Evolutionary conservation across 306 rosid genomes (phyloP).

Genomic region (Gynostemma pentaphyllum): DNA sequence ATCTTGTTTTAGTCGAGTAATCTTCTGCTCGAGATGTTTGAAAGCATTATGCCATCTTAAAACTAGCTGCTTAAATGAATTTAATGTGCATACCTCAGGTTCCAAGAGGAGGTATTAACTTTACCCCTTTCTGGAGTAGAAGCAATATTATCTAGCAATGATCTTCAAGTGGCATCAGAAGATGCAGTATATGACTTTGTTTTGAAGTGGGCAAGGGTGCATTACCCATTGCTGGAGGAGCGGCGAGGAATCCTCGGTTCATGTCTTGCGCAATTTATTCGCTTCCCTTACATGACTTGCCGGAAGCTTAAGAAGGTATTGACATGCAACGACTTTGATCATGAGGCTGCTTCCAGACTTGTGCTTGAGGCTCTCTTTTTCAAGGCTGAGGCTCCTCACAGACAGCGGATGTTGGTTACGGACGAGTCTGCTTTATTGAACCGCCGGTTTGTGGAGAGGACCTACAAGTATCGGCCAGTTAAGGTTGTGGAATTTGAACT

Average conservation of each 20-base stretch:
- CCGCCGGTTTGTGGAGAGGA: constrained; percentile 73
- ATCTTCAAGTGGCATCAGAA: constrained; percentile 92
- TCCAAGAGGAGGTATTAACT: constrained; percentile 66
- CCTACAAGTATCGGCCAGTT: constrained; percentile 88
- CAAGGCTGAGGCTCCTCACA: constrained; percentile 88
- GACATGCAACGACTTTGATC: constrained; percentile 72
- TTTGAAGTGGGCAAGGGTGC: constrained; percentile 74
- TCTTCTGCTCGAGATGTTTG: background rate
- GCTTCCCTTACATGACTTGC: constrained; percentile 86
- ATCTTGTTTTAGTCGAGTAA: background rate
- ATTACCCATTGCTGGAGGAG: constrained; percentile 61
- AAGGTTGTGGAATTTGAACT: constrained; percentile 90
- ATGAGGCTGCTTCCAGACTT: constrained; percentile 67
- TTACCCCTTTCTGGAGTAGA: constrained; percentile 86
- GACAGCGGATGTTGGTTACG: constrained; percentile 67
- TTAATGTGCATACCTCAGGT: constrained; percentile 35
- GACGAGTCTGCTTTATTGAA: constrained; percentile 43
- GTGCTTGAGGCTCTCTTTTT: constrained; percentile 83
- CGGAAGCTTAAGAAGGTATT: constrained; percentile 90
- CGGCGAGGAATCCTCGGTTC: constrained; percentile 61
- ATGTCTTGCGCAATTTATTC: constrained; percentile 66
- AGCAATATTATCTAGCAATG: constrained; percentile 78
- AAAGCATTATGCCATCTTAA: background rate
- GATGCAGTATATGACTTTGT: constrained; percentile 89
- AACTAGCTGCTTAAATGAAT: background rate